phyloP scores from a whole-genome alignment of 192 early-diverging fungal genomes.

The Martensiomyces pterosporus region DNA sequence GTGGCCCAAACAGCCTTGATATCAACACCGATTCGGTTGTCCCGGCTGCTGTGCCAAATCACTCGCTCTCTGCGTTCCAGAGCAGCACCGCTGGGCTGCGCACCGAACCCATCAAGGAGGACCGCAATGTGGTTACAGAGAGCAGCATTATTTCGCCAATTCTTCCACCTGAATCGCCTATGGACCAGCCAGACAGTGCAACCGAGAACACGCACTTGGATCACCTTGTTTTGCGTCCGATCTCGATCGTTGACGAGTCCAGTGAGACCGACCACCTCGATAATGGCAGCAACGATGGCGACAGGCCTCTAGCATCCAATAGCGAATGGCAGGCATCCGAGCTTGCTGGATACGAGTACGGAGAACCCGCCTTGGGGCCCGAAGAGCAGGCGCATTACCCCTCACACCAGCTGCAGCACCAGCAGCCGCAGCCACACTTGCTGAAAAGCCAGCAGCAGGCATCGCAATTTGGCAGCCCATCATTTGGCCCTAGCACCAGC shows the following conservation, averaged over 20 bases:
- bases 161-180: no score
- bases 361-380: neutral
- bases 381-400: neutral
- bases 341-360: constrained; percentile 37
- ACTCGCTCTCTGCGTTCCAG: no score
- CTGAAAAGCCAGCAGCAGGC: constrained; percentile 7
- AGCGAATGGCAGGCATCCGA: constrained; percentile 11
- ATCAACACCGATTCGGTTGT: no score
- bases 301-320: no score
- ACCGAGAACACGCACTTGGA: constrained; percentile 24
- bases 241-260: constrained; percentile 22
- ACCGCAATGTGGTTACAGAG: no score
- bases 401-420: neutral
- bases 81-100: no score
- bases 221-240: constrained; percentile 36
- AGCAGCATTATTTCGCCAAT: no score
- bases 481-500: constrained; percentile 7
- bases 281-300: no score
- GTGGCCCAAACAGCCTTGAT: no score
- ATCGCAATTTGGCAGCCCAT: constrained; percentile 3
- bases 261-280: no score
- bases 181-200: constrained; percentile 6
- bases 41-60: no score
- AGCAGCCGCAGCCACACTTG: constrained; percentile 1
- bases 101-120: no score